Conservation (phyloP, 345 rosid genomes). For the Pugionium cornutum region DNA sequence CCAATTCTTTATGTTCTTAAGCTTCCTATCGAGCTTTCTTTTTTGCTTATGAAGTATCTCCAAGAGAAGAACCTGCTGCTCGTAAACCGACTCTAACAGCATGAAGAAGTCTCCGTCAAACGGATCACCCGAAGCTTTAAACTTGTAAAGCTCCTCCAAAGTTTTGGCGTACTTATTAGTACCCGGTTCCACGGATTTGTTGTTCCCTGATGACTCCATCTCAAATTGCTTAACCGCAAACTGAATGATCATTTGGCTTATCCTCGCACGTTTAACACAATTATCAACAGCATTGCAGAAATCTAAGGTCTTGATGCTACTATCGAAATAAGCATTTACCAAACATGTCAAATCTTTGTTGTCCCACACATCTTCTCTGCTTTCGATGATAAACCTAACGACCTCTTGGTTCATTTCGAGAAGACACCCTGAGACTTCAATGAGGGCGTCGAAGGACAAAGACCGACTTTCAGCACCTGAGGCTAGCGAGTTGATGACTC, state of each 20-base stretch:
- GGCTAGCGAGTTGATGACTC: slow-evolving; percentile 59
- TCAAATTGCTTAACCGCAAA: slow-evolving; percentile 63
- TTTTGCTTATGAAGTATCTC: slow-evolving; percentile 47
- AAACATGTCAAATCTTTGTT: slow-evolving; percentile 56
- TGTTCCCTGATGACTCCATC: slow-evolving; percentile 41
- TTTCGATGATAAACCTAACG: slow-evolving; percentile 60
- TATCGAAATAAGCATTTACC: slow-evolving; percentile 75
- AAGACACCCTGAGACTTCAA: slow-evolving; percentile 63
- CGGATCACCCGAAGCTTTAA: slow-evolving; percentile 73
- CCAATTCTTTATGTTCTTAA: slow-evolving; percentile 69
- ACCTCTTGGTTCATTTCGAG: slow-evolving; percentile 90
- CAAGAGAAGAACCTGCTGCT: slow-evolving; percentile 61
- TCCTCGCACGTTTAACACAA: slow-evolving; percentile 63
- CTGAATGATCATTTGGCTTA: slow-evolving; percentile 60
- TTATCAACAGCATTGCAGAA: slow-evolving; percentile 69
- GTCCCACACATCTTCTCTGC: slow-evolving; percentile 74
- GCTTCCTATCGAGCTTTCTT: slow-evolving; percentile 72
- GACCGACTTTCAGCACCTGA: slow-evolving; percentile 53
- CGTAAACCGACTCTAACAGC: slow-evolving; percentile 52
- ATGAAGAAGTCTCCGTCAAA: slow-evolving; percentile 65
- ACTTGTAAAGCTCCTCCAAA: slow-evolving; percentile 60
- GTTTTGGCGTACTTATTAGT: slow-evolving; percentile 53
- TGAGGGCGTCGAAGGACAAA: slow-evolving; percentile 73
- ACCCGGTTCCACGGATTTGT: slow-evolving; percentile 33
- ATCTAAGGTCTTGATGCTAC: slow-evolving; percentile 66